Conservation (phyloP, 176 grass and related monocot species). For the Tillandsia fasciculata region DNA sequence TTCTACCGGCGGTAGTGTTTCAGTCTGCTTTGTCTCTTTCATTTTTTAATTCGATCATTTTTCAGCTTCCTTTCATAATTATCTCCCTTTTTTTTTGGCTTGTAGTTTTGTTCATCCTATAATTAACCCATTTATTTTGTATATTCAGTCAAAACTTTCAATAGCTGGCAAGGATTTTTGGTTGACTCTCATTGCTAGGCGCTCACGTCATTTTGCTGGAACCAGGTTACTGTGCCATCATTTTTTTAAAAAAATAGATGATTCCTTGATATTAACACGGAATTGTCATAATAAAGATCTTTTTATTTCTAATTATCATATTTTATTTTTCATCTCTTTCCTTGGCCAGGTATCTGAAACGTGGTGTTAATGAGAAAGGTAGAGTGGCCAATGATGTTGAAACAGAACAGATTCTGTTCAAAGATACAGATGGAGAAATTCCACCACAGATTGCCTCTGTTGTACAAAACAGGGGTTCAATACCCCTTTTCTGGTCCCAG, state of each 20-base stretch:
- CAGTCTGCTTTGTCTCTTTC: not conserved
- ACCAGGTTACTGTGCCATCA: conserved; percentile 56
- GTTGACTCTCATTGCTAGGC: conserved; percentile 91
- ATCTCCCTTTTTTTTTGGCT: not conserved
- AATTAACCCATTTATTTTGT: conserved; percentile 23
- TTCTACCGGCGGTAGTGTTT: not conserved
- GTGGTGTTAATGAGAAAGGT: conserved; percentile 93
- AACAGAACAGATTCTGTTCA: conserved; percentile 92
- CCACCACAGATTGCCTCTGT: conserved; percentile 71
- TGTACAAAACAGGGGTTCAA: conserved; percentile 92
- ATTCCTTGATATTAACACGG: conserved; percentile 3
- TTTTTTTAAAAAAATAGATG: not conserved
- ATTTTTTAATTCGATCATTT: not conserved
- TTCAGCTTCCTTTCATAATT: not conserved
- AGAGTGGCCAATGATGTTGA: conserved; percentile 99
- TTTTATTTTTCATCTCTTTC: conserved; percentile 15
- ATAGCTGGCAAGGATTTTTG: conserved; percentile 73
- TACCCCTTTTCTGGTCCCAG: conserved; percentile 96
- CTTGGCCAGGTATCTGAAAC: conserved; percentile 71
- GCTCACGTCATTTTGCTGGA: conserved; percentile 98
- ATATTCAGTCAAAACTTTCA: conserved; percentile 61
- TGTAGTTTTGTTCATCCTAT: conserved; percentile 4
- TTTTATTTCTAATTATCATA: conserved; percentile 11
- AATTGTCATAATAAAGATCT: not conserved
- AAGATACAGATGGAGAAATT: conserved; percentile 50